Conservation (phyloP, 1,139 yeast genomes). For the Kurtzmaniella quercitrusa region DNA sequence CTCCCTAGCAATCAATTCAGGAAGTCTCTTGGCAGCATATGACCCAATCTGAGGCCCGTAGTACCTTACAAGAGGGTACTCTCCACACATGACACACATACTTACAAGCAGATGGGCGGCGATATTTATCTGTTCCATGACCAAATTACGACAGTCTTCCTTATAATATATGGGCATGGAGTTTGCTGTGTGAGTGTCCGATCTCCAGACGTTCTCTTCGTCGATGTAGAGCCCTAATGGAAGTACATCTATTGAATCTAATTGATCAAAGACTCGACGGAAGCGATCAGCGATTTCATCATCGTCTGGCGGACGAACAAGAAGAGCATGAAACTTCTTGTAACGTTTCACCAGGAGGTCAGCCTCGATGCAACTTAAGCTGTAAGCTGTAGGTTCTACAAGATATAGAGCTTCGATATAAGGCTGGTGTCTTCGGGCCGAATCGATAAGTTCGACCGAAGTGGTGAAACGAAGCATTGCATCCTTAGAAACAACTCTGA, state of each 20-base stretch:
- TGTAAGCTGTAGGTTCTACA: slow-evolving; percentile 33
- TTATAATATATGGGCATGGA: slow-evolving; percentile 77
- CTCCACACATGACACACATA: slow-evolving; percentile 76
- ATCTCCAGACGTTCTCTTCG: slow-evolving; percentile 37
- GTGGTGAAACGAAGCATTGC: slow-evolving; percentile 38
- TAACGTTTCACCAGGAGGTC: slow-evolving; percentile 38
- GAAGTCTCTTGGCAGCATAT: slow-evolving; percentile 57
- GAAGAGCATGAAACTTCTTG: slow-evolving; percentile 36
- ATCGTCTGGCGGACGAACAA: slow-evolving; percentile 13
- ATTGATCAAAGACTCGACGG: not conserved
- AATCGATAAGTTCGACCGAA: slow-evolving; percentile 37
- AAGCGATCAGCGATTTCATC: not conserved
- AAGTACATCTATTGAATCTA: slow-evolving; percentile 1
- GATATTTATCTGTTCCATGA: slow-evolving; percentile 51
- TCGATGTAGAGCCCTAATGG: slow-evolving; percentile 22
- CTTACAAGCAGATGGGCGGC: slow-evolving; percentile 66
- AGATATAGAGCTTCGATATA: slow-evolving; percentile 42
- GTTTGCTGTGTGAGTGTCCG: slow-evolving; percentile 37
- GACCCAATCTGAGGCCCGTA: slow-evolving; percentile 48
- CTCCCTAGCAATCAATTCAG: slow-evolving; percentile 68
- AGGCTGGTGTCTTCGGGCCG: slow-evolving; percentile 30
- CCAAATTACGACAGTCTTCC: slow-evolving; percentile 57
- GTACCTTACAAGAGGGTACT: slow-evolving; percentile 81
- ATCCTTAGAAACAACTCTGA: slow-evolving; percentile 33
- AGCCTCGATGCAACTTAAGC: slow-evolving; percentile 39